A percentile compares a stretch with the other conserved stretches of the same genome.
Evolutionary conservation across 495 filamentous ascomycete genomes (phyloP).

Genomic region (Amorphotheca resinae): DNA sequence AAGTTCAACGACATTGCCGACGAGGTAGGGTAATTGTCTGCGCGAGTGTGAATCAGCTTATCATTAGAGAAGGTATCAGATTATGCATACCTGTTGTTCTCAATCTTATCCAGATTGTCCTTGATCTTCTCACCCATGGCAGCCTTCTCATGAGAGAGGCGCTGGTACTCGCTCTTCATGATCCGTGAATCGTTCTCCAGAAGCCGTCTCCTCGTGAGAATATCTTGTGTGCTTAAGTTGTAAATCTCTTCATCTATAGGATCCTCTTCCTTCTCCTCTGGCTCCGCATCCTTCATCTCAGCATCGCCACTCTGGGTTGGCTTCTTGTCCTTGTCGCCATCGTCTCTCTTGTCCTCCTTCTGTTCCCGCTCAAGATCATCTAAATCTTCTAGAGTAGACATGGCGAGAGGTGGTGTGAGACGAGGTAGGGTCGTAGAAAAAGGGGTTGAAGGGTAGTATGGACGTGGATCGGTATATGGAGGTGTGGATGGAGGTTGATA

Average conservation of each 20-base stretch:
- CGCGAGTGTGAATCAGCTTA: slow-evolving; percentile 8
- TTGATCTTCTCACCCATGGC: slow-evolving; percentile 97
- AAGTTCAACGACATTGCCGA: slow-evolving; percentile 95
- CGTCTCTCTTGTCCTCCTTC: slow-evolving; percentile 52
- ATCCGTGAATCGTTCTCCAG: slow-evolving; percentile 95
- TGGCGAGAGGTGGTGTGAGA: slow-evolving; percentile 21
- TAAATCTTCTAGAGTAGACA: slow-evolving; percentile 77
- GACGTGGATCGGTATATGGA: background rate
- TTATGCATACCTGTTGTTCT: slow-evolving; percentile 76
- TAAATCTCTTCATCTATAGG: slow-evolving; percentile 85
- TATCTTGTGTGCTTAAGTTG: slow-evolving; percentile 81
- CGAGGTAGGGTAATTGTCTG: slow-evolving; percentile 95
- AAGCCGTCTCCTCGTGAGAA: slow-evolving; percentile 72
- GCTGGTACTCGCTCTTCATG: slow-evolving; percentile 95
- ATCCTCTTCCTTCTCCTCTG: slow-evolving; percentile 66
- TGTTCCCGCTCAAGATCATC: slow-evolving; percentile 59
- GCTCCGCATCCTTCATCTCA: slow-evolving; percentile 75
- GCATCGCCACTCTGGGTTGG: slow-evolving; percentile 62
- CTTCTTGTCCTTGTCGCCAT: slow-evolving; percentile 54
- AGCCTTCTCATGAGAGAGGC: slow-evolving; percentile 86
- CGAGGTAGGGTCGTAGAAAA: background rate
- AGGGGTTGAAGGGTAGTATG: background rate
- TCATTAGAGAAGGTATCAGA: slow-evolving; percentile 4
- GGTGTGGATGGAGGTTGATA: slow-evolving; percentile 2
- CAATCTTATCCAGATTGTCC: slow-evolving; percentile 97